phyloP scores from a whole-genome alignment of 176 grass and related monocot genomes.

The Alloteropsis semialata region DNA sequence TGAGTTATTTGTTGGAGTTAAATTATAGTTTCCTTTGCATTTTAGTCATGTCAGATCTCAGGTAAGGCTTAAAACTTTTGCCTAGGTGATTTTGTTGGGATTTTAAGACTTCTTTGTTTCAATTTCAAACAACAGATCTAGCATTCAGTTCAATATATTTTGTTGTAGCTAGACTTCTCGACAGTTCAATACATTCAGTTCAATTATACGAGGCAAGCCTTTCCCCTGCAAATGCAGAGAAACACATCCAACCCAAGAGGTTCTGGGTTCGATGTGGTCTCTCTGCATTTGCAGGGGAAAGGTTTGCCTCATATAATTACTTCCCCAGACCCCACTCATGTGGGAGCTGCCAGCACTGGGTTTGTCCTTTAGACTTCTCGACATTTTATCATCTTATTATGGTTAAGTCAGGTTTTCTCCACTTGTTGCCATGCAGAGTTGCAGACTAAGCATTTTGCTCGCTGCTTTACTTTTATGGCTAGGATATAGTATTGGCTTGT shows the following conservation, averaged over 20 bases:
- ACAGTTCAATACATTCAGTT: too few species aligned
- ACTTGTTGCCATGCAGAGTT: conserved; percentile 13
- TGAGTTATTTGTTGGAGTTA: conserved; percentile 3
- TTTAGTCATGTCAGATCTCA: conserved; percentile 8
- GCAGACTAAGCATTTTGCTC: conserved; percentile 1
- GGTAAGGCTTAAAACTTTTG: conserved; percentile 14
- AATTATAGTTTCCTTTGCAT: conserved; percentile 3
- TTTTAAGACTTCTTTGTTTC: background rate
- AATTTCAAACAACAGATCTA: background rate
- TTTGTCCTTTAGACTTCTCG: background rate
- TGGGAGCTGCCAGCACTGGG: too few species aligned
- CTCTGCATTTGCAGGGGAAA: too few species aligned
- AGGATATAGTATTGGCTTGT: background rate
- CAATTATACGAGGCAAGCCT: too few species aligned
- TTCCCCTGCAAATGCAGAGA: too few species aligned
- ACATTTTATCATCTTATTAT: background rate
- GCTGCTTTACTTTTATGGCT: conserved; percentile 4
- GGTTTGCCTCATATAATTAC: too few species aligned
- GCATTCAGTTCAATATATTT: background rate
- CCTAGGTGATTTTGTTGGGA: background rate
- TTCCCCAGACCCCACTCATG: too few species aligned
- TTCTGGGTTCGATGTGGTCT: too few species aligned
- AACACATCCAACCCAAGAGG: too few species aligned
- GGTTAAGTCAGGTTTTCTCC: conserved; percentile 15
- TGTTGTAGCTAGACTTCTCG: background rate